Base-by-base conservation (phyloP, 2,329 filamentous ascomycete genomes). In the Dactylellina sp. region DNA sequence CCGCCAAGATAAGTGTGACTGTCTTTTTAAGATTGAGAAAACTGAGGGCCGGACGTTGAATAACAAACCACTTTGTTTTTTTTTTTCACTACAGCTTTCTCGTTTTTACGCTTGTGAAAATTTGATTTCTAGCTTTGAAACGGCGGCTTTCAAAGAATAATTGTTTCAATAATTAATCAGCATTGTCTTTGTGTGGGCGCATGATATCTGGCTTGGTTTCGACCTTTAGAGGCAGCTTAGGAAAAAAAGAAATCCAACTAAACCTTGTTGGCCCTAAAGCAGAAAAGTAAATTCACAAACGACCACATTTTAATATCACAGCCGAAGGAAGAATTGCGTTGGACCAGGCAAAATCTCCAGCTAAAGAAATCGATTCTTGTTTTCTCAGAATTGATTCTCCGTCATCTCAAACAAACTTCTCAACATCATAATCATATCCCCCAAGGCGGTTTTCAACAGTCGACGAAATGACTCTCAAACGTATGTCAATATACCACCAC, bases 401-500 rank as follows among this genome's bases (percentile, higher is more conserved):
- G 55, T 14, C 7, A 20, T 39, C 40, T 14, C 47, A 14, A 22
- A n/a, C 18, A 28, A 22, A n/a, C 16, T 25, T 49, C n/a, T 44
- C 39, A 35, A 28, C 46, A 18, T 7, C n/a, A 18, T 25, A 47
- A 62, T 62, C 62, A 22, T 32, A 25, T 52, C 12, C 11, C 42
- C 28, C 25, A 32, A 55, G 55, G 35, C 46, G 52, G 25, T 14
- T 35, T n/a, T 12, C 12, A 22, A 20, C 16, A 44, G 52, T 24
- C 18, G 44, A 37, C 42, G 64, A 35, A 55, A 71, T 71, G 65
- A 71, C 64, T 18, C 57, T 75, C 60, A 68, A 75, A 55, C 59
- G 65, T 70, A 63, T 32, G 63, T 53, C 16, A 5, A 5, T 16
- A 7, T 2, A 28, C 37, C 37, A 14, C 12, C 37, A 40, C 37